Evolutionary conservation across 768 basidiomycete genomes (phyloP).

Genomic region (Steccherinum ochraceum): DNA sequence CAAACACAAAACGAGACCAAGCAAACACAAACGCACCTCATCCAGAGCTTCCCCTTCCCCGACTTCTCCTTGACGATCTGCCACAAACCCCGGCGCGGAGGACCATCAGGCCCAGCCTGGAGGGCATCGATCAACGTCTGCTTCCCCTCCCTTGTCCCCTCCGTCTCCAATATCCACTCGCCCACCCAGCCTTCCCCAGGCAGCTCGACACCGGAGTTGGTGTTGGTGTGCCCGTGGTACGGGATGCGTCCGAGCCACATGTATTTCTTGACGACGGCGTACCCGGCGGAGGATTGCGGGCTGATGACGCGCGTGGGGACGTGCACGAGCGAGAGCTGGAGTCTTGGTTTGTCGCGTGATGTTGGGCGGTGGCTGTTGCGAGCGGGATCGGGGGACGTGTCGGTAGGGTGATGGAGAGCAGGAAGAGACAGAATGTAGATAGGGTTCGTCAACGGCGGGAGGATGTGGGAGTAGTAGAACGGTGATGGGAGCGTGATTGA

Average conservation of each 20-base stretch:
- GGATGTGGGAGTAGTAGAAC: slow-evolving; percentile 69
- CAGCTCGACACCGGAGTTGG: slow-evolving; percentile 22
- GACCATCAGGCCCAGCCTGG: slow-evolving; percentile 19
- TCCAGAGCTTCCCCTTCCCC: slow-evolving; percentile 53
- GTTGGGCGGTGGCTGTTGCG: not conserved
- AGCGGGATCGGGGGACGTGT: slow-evolving; percentile 24
- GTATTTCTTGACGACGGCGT: slow-evolving; percentile 52
- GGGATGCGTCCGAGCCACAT: slow-evolving; percentile 59
- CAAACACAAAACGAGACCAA: not conserved
- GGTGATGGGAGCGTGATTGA: slow-evolving; percentile 66
- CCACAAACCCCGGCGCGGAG: slow-evolving; percentile 28
- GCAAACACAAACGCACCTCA: slow-evolving; percentile 35
- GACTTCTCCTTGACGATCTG: slow-evolving; percentile 61
- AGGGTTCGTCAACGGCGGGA: slow-evolving; percentile 29
- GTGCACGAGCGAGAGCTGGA: slow-evolving; percentile 44
- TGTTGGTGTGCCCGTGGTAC: slow-evolving; percentile 20
- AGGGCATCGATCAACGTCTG: slow-evolving; percentile 52
- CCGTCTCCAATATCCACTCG: slow-evolving; percentile 77
- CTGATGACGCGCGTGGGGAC: slow-evolving; percentile 46
- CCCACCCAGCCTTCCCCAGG: slow-evolving; percentile 68
- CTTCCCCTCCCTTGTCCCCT: slow-evolving; percentile 65
- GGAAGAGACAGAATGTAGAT: slow-evolving; percentile 24
- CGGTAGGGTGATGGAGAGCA: slow-evolving; percentile 23
- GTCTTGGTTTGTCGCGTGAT: not conserved
- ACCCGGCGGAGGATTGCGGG: slow-evolving; percentile 54